Percentiles rank a stretch among this genome's conserved stretches.
These are phyloP conservation scores for Novymonas esmeraldas DNA, from an alignment of 208 protist genomes.

Conservation along the genomic window DNA sequence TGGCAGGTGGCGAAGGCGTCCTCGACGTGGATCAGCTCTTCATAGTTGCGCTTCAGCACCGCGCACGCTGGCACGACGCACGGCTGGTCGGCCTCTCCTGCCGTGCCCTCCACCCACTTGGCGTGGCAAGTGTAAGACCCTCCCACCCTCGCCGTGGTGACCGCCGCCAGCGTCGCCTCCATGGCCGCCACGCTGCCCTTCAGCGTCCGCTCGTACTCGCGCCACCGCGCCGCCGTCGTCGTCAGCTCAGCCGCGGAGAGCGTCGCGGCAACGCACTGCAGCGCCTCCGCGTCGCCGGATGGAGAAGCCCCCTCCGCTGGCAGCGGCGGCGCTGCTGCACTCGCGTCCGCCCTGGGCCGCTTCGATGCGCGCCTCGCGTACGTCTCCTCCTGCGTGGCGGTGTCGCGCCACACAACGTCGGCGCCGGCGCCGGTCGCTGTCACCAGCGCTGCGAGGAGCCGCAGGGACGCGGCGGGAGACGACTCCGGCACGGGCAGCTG, in stretches of 20 bases:
- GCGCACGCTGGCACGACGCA: slow-evolving; percentile 29
- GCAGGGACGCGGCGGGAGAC: slow-evolving; percentile 2
- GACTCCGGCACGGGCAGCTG: not conserved
- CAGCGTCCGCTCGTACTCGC: slow-evolving; percentile 38
- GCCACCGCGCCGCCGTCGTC: slow-evolving; percentile 15
- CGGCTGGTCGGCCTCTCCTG: slow-evolving; percentile 18
- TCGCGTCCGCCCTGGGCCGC: not conserved
- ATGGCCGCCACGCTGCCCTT: slow-evolving; percentile 23
- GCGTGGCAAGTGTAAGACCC: slow-evolving; percentile 44
- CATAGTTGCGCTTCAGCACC: slow-evolving; percentile 42
- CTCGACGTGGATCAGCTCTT: slow-evolving; percentile 45
- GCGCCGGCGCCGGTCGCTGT: slow-evolving; percentile 2
- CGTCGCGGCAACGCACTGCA: slow-evolving; percentile 2
- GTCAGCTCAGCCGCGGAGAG: slow-evolving; percentile 20
- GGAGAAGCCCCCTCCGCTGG: not conserved
- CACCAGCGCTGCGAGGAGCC: slow-evolving; percentile 24
- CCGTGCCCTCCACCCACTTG: slow-evolving; percentile 51
- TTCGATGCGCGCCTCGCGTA: slow-evolving; percentile 2
- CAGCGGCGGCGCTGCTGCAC: not conserved
- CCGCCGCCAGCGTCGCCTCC: slow-evolving; percentile 24
- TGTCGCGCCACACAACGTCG: slow-evolving; percentile 17
- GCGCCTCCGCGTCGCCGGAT: not conserved
- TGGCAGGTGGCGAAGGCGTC: slow-evolving; percentile 76
- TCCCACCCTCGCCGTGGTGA: slow-evolving; percentile 34
- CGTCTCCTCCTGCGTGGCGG: slow-evolving; percentile 3